Evolutionary conservation across 2,329 filamentous ascomycete species (phyloP).

Genomic region (Nigrospora sphaerica): DNA sequence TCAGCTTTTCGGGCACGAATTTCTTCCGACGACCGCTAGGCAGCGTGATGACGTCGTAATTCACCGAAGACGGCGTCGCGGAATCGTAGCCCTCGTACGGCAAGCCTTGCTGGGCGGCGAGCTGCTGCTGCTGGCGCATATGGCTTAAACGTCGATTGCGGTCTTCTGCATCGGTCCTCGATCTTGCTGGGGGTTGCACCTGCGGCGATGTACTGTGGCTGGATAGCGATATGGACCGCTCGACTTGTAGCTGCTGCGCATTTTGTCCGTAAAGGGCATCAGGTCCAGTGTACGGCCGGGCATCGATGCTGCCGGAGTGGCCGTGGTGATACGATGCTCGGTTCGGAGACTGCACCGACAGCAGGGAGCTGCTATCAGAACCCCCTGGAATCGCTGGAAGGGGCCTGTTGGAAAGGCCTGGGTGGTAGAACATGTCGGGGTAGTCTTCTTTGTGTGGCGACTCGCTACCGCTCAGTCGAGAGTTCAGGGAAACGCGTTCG

Average conservation of each 20-base stretch:
- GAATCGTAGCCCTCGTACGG: conserved; percentile 52
- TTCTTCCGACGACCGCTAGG: conserved; percentile 73
- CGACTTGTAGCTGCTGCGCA: conserved; percentile 41
- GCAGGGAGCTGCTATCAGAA: conserved; percentile 52
- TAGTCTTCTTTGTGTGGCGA: conserved; percentile 67
- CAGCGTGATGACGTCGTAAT: conserved; percentile 78
- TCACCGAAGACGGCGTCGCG: conserved; percentile 44
- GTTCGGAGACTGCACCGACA: conserved; percentile 38
- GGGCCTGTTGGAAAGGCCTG: conserved; percentile 62
- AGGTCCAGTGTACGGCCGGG: conserved; percentile 34
- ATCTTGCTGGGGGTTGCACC: conserved; percentile 75
- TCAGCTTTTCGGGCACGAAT: conserved; percentile 81
- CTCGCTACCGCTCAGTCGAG: conserved; percentile 53
- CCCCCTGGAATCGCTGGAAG: conserved; percentile 56
- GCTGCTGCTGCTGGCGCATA: conserved; percentile 46
- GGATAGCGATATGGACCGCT: conserved; percentile 75
- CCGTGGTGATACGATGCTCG: conserved; percentile 40
- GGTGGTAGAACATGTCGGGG: conserved; percentile 90
- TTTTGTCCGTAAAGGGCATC: conserved; percentile 42
- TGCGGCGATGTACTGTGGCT: conserved; percentile 75
- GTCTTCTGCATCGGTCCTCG: conserved; percentile 84
- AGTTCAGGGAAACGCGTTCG: conserved; percentile 57
- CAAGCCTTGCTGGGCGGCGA: conserved; percentile 42
- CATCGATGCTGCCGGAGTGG: conserved; percentile 41
- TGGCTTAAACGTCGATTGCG: conserved; percentile 40